Evolutionary conservation across 1,284 basidiomycete genomes (phyloP).

Genomic region (Flammula alnicola): DNA sequence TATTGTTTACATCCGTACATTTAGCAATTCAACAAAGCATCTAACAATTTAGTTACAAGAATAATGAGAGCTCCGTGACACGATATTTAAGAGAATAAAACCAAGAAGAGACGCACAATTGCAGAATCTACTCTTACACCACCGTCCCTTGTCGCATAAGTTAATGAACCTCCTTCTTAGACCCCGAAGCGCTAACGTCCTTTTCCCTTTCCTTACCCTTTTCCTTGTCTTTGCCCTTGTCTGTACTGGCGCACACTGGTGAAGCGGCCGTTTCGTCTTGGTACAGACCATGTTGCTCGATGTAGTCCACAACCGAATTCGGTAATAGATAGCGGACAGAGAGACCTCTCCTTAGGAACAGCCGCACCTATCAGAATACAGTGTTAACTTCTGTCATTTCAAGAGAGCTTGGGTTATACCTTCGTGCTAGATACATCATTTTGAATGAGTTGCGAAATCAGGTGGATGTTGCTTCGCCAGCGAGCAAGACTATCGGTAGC

Average conservation of each 20-base stretch:
- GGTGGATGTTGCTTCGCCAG: slow-evolving; percentile 90
- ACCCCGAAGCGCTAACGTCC: slow-evolving; percentile 2
- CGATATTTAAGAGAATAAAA: slow-evolving; percentile 1
- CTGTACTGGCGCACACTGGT: slow-evolving; percentile 23
- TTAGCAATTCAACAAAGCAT: slow-evolving; percentile 6
- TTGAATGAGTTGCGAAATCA: slow-evolving; percentile 96
- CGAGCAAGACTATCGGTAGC: slow-evolving; percentile 76
- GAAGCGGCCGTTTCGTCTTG: slow-evolving; percentile 54
- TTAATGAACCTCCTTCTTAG: slow-evolving; percentile 6
- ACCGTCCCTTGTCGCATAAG: slow-evolving; percentile 37
- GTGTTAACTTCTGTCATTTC: too few species aligned
- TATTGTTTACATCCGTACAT: slow-evolving; percentile 12
- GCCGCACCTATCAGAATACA: slow-evolving; percentile 52
- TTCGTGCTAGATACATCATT: slow-evolving; percentile 99
- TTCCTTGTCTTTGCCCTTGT: slow-evolving; percentile 41
- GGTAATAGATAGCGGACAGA: slow-evolving; percentile 95
- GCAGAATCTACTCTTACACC: slow-evolving; percentile 30
- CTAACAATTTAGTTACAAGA: slow-evolving; percentile 1
- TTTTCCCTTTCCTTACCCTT: slow-evolving; percentile 3
- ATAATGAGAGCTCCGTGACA: neutral
- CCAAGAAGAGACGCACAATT: slow-evolving; percentile 3
- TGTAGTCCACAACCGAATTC: slow-evolving; percentile 92
- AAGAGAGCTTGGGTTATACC: too few species aligned
- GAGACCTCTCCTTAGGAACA: slow-evolving; percentile 92
- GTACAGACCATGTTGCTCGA: slow-evolving; percentile 81